These are phyloP conservation scores for Aspergillus nidulans DNA, from an alignment of 495 filamentous ascomycete genomes.

Conservation along the genomic window DNA sequence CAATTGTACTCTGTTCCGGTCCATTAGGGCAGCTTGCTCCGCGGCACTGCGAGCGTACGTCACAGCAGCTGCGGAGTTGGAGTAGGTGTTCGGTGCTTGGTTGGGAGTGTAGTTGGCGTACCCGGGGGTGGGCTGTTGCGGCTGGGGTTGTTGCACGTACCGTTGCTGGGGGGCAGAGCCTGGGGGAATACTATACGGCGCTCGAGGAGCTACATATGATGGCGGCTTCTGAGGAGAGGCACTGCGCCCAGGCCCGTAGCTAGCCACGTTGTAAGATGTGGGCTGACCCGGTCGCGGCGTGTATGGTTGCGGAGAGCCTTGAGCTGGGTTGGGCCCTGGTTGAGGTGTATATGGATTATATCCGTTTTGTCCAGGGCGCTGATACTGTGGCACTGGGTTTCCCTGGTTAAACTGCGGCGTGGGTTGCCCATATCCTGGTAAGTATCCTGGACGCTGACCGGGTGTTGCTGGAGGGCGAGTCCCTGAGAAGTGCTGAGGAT, in stretches of 20 bases:
- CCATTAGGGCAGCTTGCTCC: conserved; percentile 45
- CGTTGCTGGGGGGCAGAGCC: conserved; percentile 24
- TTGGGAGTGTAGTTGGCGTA: conserved; percentile 25
- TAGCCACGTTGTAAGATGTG: conserved; percentile 31
- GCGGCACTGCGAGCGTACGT: conserved; percentile 40
- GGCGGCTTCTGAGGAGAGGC: conserved; percentile 32
- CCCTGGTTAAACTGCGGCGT: conserved; percentile 38
- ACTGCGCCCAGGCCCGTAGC: conserved; percentile 31
- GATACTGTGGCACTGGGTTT: conserved; percentile 32
- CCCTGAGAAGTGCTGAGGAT: conserved; percentile 30
- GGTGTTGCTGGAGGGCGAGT: conserved; percentile 42
- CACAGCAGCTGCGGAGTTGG: conserved; percentile 38
- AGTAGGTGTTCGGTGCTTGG: conserved; percentile 31
- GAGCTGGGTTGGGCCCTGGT: conserved; percentile 25
- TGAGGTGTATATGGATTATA: conserved; percentile 33
- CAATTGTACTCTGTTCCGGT: conserved; percentile 42
- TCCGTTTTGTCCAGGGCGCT: conserved; percentile 38
- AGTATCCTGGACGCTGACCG: conserved; percentile 35
- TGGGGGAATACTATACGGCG: conserved; percentile 23
- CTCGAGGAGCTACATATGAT: conserved; percentile 23
- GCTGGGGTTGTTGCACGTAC: conserved; percentile 28
- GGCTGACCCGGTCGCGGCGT: conserved; percentile 39
- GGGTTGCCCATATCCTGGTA: conserved; percentile 34
- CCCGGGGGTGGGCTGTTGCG: conserved; percentile 13
- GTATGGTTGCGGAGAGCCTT: conserved; percentile 36